phyloP scores from a whole-genome alignment of 345 rosid species.

The Abelmoschus esculentus region DNA sequence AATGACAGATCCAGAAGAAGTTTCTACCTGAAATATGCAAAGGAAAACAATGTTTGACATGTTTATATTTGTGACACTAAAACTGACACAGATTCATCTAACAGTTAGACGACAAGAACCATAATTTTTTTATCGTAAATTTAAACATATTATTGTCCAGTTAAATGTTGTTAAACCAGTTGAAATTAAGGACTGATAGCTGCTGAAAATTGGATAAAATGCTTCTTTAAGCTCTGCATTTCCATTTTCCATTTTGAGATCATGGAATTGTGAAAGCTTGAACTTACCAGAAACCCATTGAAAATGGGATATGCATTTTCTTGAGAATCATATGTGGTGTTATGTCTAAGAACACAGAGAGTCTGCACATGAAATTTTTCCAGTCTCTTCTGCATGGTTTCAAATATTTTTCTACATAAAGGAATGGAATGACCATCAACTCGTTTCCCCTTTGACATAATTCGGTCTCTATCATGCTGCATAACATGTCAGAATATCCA shows the following conservation, averaged over 20 bases:
- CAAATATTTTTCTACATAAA: constrained; percentile 60
- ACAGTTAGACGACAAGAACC: neutral
- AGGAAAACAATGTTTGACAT: neutral
- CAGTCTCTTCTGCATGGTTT: constrained; percentile 46
- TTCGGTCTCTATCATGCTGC: constrained; percentile 38
- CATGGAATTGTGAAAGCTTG: neutral
- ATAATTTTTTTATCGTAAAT: neutral
- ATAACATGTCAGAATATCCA: constrained; percentile 30
- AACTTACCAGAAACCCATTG: constrained; percentile 63
- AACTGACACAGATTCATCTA: neutral
- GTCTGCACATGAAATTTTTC: constrained; percentile 65
- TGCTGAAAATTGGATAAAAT: neutral
- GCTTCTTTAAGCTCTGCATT: constrained; percentile 2
- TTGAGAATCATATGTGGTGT: constrained; percentile 59
- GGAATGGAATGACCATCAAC: constrained; percentile 57
- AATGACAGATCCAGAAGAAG: constrained; percentile 43
- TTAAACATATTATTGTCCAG: neutral
- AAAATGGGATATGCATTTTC: constrained; percentile 58
- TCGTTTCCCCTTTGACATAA: constrained; percentile 19
- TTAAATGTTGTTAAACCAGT: neutral
- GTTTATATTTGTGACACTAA: neutral
- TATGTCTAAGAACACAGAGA: constrained; percentile 60
- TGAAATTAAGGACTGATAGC: neutral
- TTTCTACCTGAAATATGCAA: constrained; percentile 51
- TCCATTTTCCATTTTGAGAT: neutral